A percentile compares a stretch with the other conserved stretches of the same genome.
These are phyloP conservation scores for Rhodocollybia butyracea DNA, from an alignment of 768 basidiomycete species.

Conservation along the genomic window DNA sequence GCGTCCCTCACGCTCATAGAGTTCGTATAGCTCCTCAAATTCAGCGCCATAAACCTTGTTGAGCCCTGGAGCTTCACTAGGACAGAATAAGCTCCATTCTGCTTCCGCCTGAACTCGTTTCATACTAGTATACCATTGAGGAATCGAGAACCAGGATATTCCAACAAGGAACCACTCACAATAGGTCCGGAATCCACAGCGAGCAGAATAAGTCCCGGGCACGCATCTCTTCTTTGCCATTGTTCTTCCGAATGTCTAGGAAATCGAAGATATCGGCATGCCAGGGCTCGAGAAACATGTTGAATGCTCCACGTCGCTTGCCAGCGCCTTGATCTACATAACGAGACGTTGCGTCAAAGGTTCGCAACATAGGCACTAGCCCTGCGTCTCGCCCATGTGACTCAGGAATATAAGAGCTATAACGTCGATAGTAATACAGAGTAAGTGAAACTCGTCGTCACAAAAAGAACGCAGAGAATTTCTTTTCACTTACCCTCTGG, in stretches of 20 bases:
- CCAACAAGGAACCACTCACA: constrained; percentile 46
- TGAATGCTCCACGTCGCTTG: constrained; percentile 97
- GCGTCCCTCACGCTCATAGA: constrained; percentile 88
- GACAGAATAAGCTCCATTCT: constrained; percentile 96
- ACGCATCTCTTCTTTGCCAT: constrained; percentile 97
- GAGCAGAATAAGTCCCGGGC: constrained; percentile 98
- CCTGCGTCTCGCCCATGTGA: constrained; percentile 98
- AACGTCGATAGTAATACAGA: too few relatives aligned
- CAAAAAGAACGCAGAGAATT: too few relatives aligned
- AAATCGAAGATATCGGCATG: constrained; percentile 97
- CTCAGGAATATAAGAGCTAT: too few relatives aligned
- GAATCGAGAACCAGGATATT: not conserved
- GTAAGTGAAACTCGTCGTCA: too few relatives aligned
- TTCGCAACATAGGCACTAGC: constrained; percentile 98
- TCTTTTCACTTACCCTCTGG: constrained; percentile 89
- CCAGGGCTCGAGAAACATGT: constrained; percentile 98
- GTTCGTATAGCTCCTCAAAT: constrained; percentile 81
- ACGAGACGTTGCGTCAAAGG: constrained; percentile 95
- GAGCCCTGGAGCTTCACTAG: constrained; percentile 89
- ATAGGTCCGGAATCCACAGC: constrained; percentile 95
- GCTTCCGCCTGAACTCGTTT: constrained; percentile 86
- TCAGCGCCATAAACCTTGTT: constrained; percentile 88
- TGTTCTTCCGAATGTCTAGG: constrained; percentile 96
- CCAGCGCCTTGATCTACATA: constrained; percentile 99
- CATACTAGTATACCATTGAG: constrained; percentile 60